phyloP scores from a whole-genome alignment of 108 stramenopile genomes.

The Nitzschia sp. region DNA sequence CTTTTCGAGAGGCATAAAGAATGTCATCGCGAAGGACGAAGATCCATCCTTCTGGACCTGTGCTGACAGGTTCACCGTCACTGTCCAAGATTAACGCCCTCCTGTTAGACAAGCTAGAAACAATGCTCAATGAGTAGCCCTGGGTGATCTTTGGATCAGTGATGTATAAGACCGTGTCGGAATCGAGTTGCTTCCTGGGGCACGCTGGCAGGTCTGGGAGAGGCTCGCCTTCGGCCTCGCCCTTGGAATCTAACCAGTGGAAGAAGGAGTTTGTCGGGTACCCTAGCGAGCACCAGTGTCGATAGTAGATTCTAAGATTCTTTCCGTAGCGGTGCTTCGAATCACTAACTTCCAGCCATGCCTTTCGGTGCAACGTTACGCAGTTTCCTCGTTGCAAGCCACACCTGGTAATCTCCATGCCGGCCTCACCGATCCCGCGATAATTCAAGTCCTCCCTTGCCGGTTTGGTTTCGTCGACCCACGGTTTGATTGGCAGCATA shows the following conservation, averaged over 20 bases:
- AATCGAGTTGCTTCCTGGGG: constrained; percentile 65
- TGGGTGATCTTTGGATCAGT: constrained; percentile 57
- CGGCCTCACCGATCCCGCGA: constrained; percentile 59
- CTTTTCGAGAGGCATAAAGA: constrained; percentile 82
- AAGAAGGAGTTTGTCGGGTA: constrained; percentile 78
- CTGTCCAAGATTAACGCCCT: constrained; percentile 48
- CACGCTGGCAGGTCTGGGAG: constrained; percentile 63
- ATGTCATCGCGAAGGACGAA: constrained; percentile 81
- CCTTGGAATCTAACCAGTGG: constrained; percentile 80
- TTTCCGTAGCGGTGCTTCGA: constrained; percentile 88
- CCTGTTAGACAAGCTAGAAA: constrained; percentile 36
- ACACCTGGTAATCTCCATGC: constrained; percentile 62
- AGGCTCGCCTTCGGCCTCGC: constrained; percentile 55
- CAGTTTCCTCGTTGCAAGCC: constrained; percentile 68
- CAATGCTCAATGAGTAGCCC: constrained; percentile 56
- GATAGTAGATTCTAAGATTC: constrained; percentile 83
- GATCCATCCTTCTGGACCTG: constrained; percentile 87
- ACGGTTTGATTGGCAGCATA: neutral
- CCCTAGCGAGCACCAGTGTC: constrained; percentile 71
- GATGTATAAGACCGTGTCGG: constrained; percentile 78
- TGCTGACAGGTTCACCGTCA: constrained; percentile 51
- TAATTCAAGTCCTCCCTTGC: constrained; percentile 37
- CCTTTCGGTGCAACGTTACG: constrained; percentile 68
- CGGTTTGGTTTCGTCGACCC: too few species aligned
- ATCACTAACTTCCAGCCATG: constrained; percentile 86